Conservation (phyloP, 78 protist species). For the Guillardia theta region DNA sequence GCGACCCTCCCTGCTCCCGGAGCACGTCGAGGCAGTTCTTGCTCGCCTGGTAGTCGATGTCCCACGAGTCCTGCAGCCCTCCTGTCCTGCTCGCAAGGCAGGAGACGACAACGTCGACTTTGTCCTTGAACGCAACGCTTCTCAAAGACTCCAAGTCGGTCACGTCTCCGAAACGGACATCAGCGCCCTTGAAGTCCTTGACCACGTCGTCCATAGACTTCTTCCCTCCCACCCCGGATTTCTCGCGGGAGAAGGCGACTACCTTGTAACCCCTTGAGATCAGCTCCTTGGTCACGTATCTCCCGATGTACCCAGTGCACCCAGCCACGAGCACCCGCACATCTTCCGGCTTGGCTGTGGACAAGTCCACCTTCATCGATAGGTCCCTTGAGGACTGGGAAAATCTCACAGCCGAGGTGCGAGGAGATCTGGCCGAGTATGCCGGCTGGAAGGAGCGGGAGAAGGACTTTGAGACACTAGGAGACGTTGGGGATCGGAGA, state of each 20-base stretch:
- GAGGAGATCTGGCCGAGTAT: too few species aligned
- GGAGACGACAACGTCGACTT: constrained; percentile 3
- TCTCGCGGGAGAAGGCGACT: not conserved
- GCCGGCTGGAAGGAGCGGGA: too few species aligned
- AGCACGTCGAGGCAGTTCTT: constrained; percentile 11
- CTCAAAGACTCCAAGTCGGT: not conserved
- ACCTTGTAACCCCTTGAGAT: not conserved
- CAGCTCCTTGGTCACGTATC: not conserved
- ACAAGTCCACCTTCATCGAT: too few species aligned
- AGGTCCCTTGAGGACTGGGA: too few species aligned
- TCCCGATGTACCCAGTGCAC: not conserved
- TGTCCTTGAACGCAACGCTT: not conserved
- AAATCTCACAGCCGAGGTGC: too few species aligned
- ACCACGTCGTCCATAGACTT: not conserved
- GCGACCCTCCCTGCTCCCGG: not conserved
- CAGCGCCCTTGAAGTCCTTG: not conserved
- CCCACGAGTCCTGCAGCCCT: not conserved
- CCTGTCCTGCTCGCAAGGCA: constrained; percentile 40
- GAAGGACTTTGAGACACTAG: too few species aligned
- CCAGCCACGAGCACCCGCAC: not conserved
- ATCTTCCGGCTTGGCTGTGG: too few species aligned
- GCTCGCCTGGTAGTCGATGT: constrained; percentile 24
- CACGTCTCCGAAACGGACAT: not conserved
- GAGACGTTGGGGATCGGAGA: too few species aligned
- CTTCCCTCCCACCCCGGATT: not conserved